phyloP scores from a whole-genome alignment of 495 filamentous ascomycete species.

The Xylaria nigripes region DNA sequence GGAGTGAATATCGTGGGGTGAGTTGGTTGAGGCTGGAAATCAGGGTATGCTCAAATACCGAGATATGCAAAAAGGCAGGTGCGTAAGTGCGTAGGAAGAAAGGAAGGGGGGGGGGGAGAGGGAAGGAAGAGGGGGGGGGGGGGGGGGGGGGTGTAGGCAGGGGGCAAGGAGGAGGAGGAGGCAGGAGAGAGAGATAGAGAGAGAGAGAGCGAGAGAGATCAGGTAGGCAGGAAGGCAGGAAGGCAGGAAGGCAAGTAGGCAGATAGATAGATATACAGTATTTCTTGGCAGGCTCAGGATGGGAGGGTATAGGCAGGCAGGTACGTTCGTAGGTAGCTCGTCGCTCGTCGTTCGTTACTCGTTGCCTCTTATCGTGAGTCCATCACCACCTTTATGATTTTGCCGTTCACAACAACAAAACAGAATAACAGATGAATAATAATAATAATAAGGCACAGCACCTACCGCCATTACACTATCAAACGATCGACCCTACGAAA shows the following conservation, averaged over 20 bases:
- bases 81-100: background rate
- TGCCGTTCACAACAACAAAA: background rate
- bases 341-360: background rate
- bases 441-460: background rate
- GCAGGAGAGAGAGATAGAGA: background rate
- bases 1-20: background rate
- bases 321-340: background rate
- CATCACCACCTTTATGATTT: background rate
- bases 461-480: constrained; percentile 14
- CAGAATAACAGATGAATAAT: background rate
- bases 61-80: background rate
- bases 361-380: background rate
- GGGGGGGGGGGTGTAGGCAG: background rate
- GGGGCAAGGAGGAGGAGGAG: background rate
- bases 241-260: no score
- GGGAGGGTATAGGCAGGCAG: background rate
- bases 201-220: background rate
- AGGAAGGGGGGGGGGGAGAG: background rate
- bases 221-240: background rate
- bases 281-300: no score
- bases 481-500: constrained; percentile 5
- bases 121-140: background rate
- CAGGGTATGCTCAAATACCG: background rate
- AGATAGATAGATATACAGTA: no score
- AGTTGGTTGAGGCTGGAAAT: background rate